Base-by-base conservation (phyloP, 306 rosid genomes). In the Hippophae gyantsensis region DNA sequence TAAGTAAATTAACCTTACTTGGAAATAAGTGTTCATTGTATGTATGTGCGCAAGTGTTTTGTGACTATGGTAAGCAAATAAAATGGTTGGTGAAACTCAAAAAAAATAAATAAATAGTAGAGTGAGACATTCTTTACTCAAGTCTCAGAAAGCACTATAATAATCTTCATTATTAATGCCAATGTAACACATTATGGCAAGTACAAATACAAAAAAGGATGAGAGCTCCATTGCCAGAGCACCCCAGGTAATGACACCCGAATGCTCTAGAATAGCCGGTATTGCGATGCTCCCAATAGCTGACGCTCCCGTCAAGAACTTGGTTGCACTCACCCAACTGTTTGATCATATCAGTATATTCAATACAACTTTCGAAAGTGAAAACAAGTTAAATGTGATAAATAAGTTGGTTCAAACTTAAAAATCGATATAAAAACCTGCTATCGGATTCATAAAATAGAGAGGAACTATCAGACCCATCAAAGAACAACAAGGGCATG, bases 291-390 rank as follows among this genome's bases (percentile, higher is more conserved):
- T 86, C 75, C 97, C 97, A 10, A 86, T 18, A 13, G 82, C 58
- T 42, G 97, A 78, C 48, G 85, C 81, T 72, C 95, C 97, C 0
- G 97, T 89, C 72, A 84, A 73, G 78, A 89, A 89, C 74, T 89
- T 89, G 27, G 84, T 77, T 1, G 89, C 85, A 62, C 78, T 86
- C 74, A 77, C 86, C 97, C 97, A 89, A 67, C 97, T 89, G 79
- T 73, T 66, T 71, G 74, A 64, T 57, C 62, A 60, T 47, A 55
- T 18, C 55, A 56, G 43, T 57, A 43, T 46, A 43, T 32, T 32
- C 38, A 11, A 57, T 10, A 41, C 7, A 12, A 3, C 14, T 45
- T 45, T 32, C 12, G 14, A 11, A 6, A 57, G 49, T 13, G 7
- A n/a, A 47, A 50, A 9, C 13, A 18, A 45, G 46, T 65, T 46